Evolutionary conservation across 169 alveolate species (phyloP).

Genomic region (Babesia gibsoni): DNA sequence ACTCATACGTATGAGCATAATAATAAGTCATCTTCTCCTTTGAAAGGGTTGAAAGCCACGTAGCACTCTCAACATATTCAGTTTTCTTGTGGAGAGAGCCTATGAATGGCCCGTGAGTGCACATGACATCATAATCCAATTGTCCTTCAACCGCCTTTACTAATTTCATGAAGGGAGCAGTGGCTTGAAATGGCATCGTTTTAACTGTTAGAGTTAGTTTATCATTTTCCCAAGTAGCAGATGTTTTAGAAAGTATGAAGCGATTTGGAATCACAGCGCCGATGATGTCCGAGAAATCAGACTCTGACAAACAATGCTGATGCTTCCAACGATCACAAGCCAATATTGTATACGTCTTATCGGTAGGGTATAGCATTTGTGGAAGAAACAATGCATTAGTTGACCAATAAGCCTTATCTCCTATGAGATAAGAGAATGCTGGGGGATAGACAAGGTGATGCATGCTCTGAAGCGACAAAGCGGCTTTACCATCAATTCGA

Average conservation of each 20-base stretch:
- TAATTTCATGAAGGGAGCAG: neutral
- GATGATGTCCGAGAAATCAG: slow-evolving; percentile 13
- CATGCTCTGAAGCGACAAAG: neutral
- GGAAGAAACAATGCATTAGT: neutral
- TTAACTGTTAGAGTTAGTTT: neutral
- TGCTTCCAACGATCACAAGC: slow-evolving; percentile 59
- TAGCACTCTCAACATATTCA: neutral
- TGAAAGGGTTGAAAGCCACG: neutral
- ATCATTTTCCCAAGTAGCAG: slow-evolving; percentile 10
- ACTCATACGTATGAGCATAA: neutral
- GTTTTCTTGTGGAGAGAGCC: neutral
- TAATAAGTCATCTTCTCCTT: neutral
- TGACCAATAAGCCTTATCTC: neutral
- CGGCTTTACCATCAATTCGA: neutral
- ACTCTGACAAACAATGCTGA: slow-evolving; percentile 31
- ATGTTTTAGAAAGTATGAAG: neutral
- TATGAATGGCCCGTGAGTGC: slow-evolving; percentile 4
- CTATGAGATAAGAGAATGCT: neutral
- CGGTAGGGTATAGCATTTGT: neutral
- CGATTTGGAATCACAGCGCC: slow-evolving; percentile 36
- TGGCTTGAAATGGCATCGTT: neutral
- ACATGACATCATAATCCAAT: slow-evolving; percentile 31
- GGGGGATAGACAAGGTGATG: neutral
- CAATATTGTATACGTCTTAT: slow-evolving; percentile 5
- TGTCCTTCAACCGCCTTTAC: slow-evolving; percentile 2